Conservation (phyloP, 768 basidiomycete species). For the Leucocoprinus leucothites region DNA sequence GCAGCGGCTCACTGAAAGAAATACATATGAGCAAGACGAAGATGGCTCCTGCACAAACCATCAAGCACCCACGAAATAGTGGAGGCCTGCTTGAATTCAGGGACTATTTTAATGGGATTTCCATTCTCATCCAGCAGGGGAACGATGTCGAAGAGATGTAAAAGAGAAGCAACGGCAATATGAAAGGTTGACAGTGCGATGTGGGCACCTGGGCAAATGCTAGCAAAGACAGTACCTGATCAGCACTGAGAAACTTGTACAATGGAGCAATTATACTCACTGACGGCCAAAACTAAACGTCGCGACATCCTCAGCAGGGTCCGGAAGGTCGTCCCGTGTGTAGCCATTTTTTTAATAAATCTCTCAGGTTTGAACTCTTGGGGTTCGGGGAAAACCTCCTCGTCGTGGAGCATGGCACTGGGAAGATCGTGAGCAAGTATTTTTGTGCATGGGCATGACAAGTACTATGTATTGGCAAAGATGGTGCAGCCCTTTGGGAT, state of each 20-base stretch:
- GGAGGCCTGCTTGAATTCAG: neutral
- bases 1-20: neutral
- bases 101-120: neutral
- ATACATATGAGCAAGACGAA: no score
- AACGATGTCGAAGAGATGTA: neutral
- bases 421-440: no score
- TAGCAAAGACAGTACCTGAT: neutral
- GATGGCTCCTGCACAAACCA: neutral
- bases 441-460: no score
- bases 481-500: no score
- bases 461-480: no score
- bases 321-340: neutral
- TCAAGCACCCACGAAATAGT: neutral
- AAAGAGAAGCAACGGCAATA: neutral
- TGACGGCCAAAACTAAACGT: neutral
- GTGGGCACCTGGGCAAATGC: neutral
- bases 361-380: no score
- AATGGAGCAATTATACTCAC: neutral
- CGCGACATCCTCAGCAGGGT: neutral
- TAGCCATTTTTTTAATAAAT: no score
- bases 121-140: neutral
- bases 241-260: neutral
- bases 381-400: no score
- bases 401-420: no score
- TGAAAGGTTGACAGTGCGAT: neutral